Evolutionary conservation across 2,329 filamentous ascomycete genomes (phyloP).

Genomic region (Trichoderma asperellum): DNA sequence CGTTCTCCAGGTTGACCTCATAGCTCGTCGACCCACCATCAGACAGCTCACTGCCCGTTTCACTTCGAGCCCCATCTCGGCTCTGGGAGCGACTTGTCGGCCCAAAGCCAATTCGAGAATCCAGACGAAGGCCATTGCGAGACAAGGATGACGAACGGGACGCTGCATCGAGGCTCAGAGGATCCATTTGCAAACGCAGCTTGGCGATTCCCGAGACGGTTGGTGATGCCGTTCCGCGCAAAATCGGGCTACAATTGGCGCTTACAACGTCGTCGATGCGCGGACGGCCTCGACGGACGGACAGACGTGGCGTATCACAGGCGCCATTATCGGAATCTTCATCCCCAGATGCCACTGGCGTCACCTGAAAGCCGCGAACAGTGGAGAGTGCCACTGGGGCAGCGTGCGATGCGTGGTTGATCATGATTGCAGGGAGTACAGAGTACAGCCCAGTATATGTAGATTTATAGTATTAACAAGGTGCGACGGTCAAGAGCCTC

Average conservation of each 20-base stretch:
- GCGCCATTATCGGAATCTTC: constrained; percentile 59
- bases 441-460: not conserved
- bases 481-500: constrained; percentile 1
- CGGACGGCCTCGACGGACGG: constrained; percentile 46
- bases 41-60: constrained; percentile 62
- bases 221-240: constrained; percentile 58
- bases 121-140: constrained; percentile 51
- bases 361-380: constrained; percentile 61
- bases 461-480: not conserved
- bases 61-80: constrained; percentile 59
- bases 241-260: constrained; percentile 64
- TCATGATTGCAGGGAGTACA: constrained; percentile 44
- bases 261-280: constrained; percentile 62
- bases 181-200: constrained; percentile 79
- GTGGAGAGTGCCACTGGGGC: constrained; percentile 56
- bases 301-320: constrained; percentile 45
- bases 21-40: constrained; percentile 75
- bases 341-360: constrained; percentile 58
- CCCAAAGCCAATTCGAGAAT: constrained; percentile 53
- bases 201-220: constrained; percentile 76
- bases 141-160: constrained; percentile 62
- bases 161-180: constrained; percentile 66
- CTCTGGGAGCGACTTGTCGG: constrained; percentile 60
- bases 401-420: constrained; percentile 41
- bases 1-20: constrained; percentile 80